Evolutionary conservation across 2,329 filamentous ascomycete genomes (phyloP).

Genomic region (Colletotrichum tamarilloi): DNA sequence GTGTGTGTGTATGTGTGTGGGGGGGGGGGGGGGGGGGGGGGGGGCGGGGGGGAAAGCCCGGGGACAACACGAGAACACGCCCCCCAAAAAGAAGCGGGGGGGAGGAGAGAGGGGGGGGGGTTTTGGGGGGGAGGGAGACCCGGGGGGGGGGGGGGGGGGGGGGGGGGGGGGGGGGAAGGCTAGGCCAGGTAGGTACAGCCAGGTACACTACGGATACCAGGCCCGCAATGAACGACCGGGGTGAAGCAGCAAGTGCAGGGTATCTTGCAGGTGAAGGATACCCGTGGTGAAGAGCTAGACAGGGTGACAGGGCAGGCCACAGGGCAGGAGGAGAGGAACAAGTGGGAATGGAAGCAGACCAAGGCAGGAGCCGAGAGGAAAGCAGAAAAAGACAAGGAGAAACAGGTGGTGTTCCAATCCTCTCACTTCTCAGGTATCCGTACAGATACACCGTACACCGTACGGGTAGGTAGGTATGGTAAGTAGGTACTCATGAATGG

Average conservation of each 20-base stretch:
- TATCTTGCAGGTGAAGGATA: not conserved
- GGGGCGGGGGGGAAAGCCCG: not conserved
- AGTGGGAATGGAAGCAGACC: constrained; percentile 17
- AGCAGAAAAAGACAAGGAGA: not conserved
- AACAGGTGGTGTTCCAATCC: not conserved
- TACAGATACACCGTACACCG: not conserved
- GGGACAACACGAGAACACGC: no score
- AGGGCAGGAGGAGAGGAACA: not conserved
- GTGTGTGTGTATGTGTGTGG: no score
- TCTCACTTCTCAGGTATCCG: not conserved
- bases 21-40: not conserved
- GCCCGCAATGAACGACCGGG: constrained; percentile 18
- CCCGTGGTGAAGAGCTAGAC: not conserved
- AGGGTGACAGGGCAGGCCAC: not conserved
- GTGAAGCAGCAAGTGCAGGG: not conserved
- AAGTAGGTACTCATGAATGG: no score
- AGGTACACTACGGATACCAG: not conserved
- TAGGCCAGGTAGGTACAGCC: no score
- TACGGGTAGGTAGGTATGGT: no score
- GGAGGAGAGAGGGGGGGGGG: no score
- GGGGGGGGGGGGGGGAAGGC: not conserved
- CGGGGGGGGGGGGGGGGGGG: no score
- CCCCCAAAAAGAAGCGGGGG: no score
- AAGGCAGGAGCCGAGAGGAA: constrained; percentile 10
- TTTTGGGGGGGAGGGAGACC: no score